phyloP scores from a whole-genome alignment of 106 monocot genomes.

The Dioscorea dumetorum region DNA sequence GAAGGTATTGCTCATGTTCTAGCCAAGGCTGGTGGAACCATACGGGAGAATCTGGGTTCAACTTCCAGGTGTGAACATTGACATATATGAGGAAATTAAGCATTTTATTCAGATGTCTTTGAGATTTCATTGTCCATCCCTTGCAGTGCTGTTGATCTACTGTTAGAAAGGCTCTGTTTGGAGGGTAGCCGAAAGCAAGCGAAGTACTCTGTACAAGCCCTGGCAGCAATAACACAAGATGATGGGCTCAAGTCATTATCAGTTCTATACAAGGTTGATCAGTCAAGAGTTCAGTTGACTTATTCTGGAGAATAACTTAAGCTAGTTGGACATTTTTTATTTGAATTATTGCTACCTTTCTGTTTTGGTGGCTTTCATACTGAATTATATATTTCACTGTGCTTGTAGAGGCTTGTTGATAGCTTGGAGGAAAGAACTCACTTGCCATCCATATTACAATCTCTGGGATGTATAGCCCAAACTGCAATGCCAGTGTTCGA shows the following conservation, averaged over 20 bases:
- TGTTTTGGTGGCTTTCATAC: conserved; percentile 1
- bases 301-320: background rate
- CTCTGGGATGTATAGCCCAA: conserved; percentile 93
- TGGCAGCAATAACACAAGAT: conserved; percentile 90
- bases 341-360: conserved; percentile 2
- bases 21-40: conserved; percentile 85
- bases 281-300: background rate
- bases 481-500: conserved; percentile 96
- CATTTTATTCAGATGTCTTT: background rate
- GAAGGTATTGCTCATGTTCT: conserved; percentile 93
- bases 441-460: conserved; percentile 87
- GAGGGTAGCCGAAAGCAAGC: conserved; percentile 95
- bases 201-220: conserved; percentile 92
- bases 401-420: conserved; percentile 86
- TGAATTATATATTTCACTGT: conserved; percentile 1
- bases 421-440: conserved; percentile 79
- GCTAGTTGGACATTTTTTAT: background rate
- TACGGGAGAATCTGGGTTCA: conserved; percentile 66
- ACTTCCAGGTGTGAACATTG: conserved; percentile 53
- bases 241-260: conserved; percentile 97
- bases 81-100: background rate
- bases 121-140: conserved; percentile 2
- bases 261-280: conserved; percentile 93
- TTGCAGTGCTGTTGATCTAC: conserved; percentile 77
- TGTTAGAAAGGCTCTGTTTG: conserved; percentile 81